Evolutionary conservation across 202 grass and related monocot genomes (phyloP).

Genomic region (Schoenoplectus triqueter): DNA sequence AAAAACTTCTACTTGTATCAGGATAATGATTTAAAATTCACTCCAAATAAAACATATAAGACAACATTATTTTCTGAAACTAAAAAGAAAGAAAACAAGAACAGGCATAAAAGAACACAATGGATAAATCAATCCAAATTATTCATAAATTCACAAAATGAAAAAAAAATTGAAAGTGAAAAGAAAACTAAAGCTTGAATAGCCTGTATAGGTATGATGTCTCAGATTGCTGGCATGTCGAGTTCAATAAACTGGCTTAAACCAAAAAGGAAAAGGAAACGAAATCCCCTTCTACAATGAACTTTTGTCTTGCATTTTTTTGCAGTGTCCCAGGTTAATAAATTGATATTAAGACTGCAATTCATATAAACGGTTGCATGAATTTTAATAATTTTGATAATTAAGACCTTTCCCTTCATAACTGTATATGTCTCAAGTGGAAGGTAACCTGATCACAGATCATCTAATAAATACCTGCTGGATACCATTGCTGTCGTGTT

Average conservation of each 20-base stretch:
- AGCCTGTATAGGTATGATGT: background rate
- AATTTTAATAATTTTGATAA: slow-evolving; percentile 56
- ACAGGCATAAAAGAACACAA: background rate
- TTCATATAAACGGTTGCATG: slow-evolving; percentile 45
- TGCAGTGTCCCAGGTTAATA: background rate
- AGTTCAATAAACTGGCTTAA: background rate
- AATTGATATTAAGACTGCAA: slow-evolving; percentile 48
- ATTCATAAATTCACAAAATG: background rate
- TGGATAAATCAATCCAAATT: slow-evolving; percentile 10
- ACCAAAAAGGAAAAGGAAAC: background rate
- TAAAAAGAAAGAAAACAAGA: background rate
- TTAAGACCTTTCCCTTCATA: slow-evolving; percentile 57
- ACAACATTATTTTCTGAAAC: background rate
- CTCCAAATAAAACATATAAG: background rate
- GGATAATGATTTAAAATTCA: background rate
- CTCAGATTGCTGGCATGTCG: background rate
- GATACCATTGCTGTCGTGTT: slow-evolving; percentile 42
- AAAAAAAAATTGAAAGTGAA: background rate
- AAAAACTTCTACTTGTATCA: background rate
- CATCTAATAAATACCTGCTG: slow-evolving; percentile 46
- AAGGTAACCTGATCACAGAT: slow-evolving; percentile 49
- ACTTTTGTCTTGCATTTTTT: slow-evolving; percentile 24
- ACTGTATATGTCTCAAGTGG: slow-evolving; percentile 44
- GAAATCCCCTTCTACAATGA: slow-evolving; percentile 26
- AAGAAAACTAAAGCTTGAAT: background rate